These are phyloP conservation scores for Cynanchum wilfordii DNA, from an alignment of 257 asterid species.

Conservation along the genomic window DNA sequence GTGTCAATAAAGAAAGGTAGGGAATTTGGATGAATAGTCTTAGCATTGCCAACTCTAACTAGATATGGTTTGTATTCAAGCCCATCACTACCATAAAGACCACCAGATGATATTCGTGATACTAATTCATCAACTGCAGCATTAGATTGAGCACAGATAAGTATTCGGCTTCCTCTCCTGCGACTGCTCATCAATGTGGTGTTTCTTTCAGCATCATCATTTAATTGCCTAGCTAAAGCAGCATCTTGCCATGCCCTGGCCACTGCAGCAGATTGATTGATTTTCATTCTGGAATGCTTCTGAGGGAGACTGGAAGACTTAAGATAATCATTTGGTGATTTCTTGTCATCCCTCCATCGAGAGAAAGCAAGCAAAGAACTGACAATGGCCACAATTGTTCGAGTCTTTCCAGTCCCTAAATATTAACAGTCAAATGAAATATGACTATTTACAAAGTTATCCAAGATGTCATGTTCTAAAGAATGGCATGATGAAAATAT, in stretches of 20 bases:
- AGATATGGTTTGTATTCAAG: constrained; percentile 72
- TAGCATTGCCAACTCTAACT: constrained; percentile 92
- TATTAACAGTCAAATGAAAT: constrained; percentile 20
- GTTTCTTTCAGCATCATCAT: constrained; percentile 43
- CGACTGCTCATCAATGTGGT: constrained; percentile 36
- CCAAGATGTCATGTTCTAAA: neutral
- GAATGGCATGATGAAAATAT: neutral
- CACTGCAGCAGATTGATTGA: constrained; percentile 76
- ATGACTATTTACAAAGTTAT: neutral
- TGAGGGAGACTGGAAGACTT: constrained; percentile 27
- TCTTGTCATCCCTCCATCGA: constrained; percentile 45
- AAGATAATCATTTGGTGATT: constrained; percentile 36
- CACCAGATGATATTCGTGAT: constrained; percentile 75
- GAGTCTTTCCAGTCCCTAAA: constrained; percentile 93
- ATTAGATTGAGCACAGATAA: constrained; percentile 97
- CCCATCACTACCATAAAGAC: constrained; percentile 76
- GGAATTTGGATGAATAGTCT: constrained; percentile 86
- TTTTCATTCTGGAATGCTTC: constrained; percentile 36
- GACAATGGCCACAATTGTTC: constrained; percentile 82
- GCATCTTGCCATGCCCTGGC: constrained; percentile 99
- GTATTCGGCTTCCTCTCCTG: constrained; percentile 60
- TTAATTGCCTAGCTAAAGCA: constrained; percentile 76
- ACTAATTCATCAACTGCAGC: constrained; percentile 99
- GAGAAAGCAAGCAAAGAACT: constrained; percentile 76
- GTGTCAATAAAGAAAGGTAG: constrained; percentile 86